These are phyloP conservation scores for Talaromyces sp. DNA, from an alignment of 2,329 filamentous ascomycete species.

Conservation along the genomic window DNA sequence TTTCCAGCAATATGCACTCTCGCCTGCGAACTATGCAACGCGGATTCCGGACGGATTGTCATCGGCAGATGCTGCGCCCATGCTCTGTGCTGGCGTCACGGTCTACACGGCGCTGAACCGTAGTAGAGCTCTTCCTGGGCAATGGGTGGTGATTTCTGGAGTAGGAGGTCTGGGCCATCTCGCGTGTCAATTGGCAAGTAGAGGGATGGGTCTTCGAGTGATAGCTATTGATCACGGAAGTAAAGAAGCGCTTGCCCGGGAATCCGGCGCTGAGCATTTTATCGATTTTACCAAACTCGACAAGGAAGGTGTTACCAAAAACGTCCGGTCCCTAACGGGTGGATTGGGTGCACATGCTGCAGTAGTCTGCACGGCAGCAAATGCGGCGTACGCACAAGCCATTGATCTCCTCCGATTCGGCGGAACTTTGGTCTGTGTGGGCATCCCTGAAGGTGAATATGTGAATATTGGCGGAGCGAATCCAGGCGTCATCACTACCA, in stretches of 20 bases:
- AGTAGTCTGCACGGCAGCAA: constrained; percentile 55
- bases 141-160: constrained; percentile 61
- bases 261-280: constrained; percentile 66
- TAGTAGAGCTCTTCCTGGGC: constrained; percentile 57
- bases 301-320: constrained; percentile 50
- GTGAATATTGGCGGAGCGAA: constrained; percentile 47
- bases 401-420: constrained; percentile 50
- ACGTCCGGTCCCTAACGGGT: constrained; percentile 57
- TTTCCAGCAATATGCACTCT: constrained; percentile 69
- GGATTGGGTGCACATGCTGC: constrained; percentile 62
- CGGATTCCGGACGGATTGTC: constrained; percentile 63
- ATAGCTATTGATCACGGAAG: constrained; percentile 64
- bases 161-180: constrained; percentile 66
- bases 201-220: constrained; percentile 63
- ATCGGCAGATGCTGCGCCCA: constrained; percentile 62
- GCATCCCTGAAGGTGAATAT: constrained; percentile 50
- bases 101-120: constrained; percentile 66
- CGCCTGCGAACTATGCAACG: constrained; percentile 66
- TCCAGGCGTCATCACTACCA: constrained; percentile 43
- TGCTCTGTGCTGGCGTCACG: constrained; percentile 68
- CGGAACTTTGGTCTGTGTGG: constrained; percentile 54
- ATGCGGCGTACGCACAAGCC: constrained; percentile 52
- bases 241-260: constrained; percentile 59
- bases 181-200: constrained; percentile 59
- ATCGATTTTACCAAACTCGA: constrained; percentile 58